Base-by-base conservation (phyloP, 1,284 basidiomycete genomes). In the Malassezia cuniculi region DNA sequence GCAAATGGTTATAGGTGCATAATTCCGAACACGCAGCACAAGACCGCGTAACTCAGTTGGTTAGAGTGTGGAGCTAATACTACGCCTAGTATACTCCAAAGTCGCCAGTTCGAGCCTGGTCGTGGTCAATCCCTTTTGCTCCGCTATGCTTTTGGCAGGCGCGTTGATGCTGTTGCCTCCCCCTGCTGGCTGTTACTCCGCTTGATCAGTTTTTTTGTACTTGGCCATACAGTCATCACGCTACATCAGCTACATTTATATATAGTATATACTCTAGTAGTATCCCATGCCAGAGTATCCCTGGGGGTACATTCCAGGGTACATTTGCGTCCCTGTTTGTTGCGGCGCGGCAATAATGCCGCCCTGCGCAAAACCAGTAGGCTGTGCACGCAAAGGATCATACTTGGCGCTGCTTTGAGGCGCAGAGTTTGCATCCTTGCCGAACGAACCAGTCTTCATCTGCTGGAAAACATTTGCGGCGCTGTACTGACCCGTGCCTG, bases 341-440 rank as follows among this genome's bases (percentile, higher is more conserved):
- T n/a, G n/a, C n/a, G n/a, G n/a, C n/a, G n/a, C n/a, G n/a, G n/a
- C 34, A 6, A 57, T 54, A 27, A 63, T 59, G 18, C 57, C 57
- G 3, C 60, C 61, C 0, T 60, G 49, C 20, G 55, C 50, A 50
- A 63, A 66, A 6, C 63, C 61, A 3, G 63, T 66, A 7, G 64
- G 61, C 41, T 66, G 64, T 3, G 63, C 60, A 20, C 61, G 52
- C 27, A 66, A 41, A 9, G 63, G 55, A 32, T 66, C 63, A 47
- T 66, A 66, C 47, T 56, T 62, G 22, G 55, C 57, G 35, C 52
- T 55, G 44, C 29, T 27, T 43, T 60, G 57, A 11, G 57, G 52
- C 29, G 48, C 48, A 5, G 42, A 20, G 21, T 52, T 54, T 20
- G 57, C 36, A 31, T 57, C 55, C 33, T 54, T 51, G 26, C 12